Base-by-base conservation (phyloP, 106 monocot species). In the Allium cepa region DNA sequence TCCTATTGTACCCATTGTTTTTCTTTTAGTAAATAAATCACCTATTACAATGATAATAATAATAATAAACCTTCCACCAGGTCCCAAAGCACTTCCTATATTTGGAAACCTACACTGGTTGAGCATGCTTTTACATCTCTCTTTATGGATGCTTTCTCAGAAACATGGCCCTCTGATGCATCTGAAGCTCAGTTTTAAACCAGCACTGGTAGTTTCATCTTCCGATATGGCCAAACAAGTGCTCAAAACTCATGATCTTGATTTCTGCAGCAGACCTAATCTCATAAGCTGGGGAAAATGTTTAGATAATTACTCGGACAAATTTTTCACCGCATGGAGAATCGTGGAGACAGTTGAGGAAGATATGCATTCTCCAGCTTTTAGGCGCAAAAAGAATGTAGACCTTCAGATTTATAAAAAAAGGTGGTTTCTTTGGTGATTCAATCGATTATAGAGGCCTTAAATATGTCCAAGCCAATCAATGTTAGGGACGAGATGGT, bases 61-160 rank as follows among this genome's bases (percentile, higher is more conserved):
- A 22, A 22, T 22, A 22, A 22, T 22, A 22, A 22, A 22, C 22
- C 22, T 22, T 22, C 22, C 22, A 22, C 1, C 22, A 1, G 22
- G 22, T 22, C 22, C 22, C 22, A 22, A 22, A 0, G 22, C 22
- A 22, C 22, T 22, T 22, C 56, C 69, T 2, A 46, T 69, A 53
- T 1, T 69, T 4, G 56, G 69, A 27, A 46, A 69, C 46, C 69
- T 69, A 7, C 69, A 69, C 69, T 56, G 26, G 8, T 12, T 69
- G 22, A 26, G 53, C 18, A 27, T 46, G 7, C 27, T 36, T 11
- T 17, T 12, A 4, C 68, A 68, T 18, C 68, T 17, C 52, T 68
- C 68, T 18, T 53, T 68, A 10, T 7, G 8, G 10, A 14, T 17
- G 16, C 53, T 68, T 18, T 68, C 68, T 26, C 7, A 52, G 8